These are phyloP conservation scores for Sporothrix globosa DNA, from an alignment of 2,329 filamentous ascomycete species.

Conservation along the genomic window DNA sequence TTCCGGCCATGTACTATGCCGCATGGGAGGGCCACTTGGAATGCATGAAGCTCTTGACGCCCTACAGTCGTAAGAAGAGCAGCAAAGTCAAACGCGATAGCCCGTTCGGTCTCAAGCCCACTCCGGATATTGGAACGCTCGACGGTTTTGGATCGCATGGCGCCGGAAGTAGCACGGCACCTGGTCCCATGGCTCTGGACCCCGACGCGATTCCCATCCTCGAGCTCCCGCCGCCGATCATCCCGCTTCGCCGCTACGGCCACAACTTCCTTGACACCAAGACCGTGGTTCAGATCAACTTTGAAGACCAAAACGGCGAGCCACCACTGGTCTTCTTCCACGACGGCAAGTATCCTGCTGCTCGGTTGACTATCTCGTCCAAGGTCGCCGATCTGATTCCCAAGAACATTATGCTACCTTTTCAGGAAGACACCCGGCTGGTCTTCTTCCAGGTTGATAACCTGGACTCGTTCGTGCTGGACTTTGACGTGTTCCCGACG, in stretches of 20 bases:
- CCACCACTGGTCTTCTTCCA: slow-evolving; percentile 92
- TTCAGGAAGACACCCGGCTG: slow-evolving; percentile 92
- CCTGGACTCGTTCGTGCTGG: slow-evolving; percentile 86
- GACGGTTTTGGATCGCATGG: slow-evolving; percentile 44
- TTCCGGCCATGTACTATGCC: slow-evolving; percentile 97
- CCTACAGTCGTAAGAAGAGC: slow-evolving; percentile 50
- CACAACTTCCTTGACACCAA: slow-evolving; percentile 99
- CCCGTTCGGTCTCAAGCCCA: slow-evolving; percentile 48
- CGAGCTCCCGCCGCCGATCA: slow-evolving; percentile 91
- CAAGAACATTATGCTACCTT: slow-evolving; percentile 90
- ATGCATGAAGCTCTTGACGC: slow-evolving; percentile 86
- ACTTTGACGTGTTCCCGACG: slow-evolving; percentile 96
- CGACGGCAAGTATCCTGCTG: slow-evolving; percentile 92
- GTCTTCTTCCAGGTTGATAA: slow-evolving; percentile 97
- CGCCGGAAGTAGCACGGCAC: slow-evolving; percentile 54
- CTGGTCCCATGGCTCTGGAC: slow-evolving; percentile 69
- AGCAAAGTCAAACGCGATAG: slow-evolving; percentile 47
- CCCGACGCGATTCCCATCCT: slow-evolving; percentile 88
- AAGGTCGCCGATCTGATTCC: slow-evolving; percentile 96
- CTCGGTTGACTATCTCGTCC: slow-evolving; percentile 92
- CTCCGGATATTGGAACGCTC: not conserved
- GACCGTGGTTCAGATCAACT: slow-evolving; percentile 90
- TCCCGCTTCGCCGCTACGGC: slow-evolving; percentile 89
- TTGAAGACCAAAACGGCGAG: slow-evolving; percentile 75
- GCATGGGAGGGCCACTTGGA: slow-evolving; percentile 96